A percentile compares a stretch with the other conserved stretches of the same genome.
These are phyloP conservation scores for Lignosus rhinocerotis DNA, from an alignment of 1,284 basidiomycete species.

Conservation along the genomic window DNA sequence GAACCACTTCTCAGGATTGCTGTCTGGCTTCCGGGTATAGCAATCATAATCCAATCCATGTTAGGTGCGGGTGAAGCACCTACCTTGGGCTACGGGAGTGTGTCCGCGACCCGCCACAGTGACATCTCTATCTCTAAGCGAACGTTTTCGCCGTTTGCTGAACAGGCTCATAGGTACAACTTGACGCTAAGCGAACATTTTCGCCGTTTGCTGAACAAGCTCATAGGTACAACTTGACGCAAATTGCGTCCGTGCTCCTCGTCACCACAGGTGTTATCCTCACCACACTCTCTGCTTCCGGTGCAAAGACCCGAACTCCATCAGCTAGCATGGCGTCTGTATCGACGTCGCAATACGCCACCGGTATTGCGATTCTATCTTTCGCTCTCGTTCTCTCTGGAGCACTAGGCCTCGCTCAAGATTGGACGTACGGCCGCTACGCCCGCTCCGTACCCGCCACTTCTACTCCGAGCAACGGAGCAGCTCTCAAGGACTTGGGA, in stretches of 20 bases:
- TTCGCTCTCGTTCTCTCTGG: slow-evolving; percentile 82
- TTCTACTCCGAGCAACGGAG: background rate
- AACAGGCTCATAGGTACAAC: slow-evolving; percentile 58
- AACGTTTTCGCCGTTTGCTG: background rate
- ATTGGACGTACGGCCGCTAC: slow-evolving; percentile 75
- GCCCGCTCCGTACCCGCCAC: slow-evolving; percentile 35
- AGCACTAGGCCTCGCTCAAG: slow-evolving; percentile 85
- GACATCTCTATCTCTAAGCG: too few species aligned
- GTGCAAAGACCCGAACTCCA: slow-evolving; percentile 17
- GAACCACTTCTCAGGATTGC: too few species aligned
- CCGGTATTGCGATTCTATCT: slow-evolving; percentile 74
- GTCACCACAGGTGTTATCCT: slow-evolving; percentile 84
- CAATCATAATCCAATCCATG: too few species aligned
- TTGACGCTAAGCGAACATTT: slow-evolving; percentile 33
- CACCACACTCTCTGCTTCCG: slow-evolving; percentile 77
- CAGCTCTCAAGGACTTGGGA: background rate
- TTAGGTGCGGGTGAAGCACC: too few species aligned
- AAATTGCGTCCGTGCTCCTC: slow-evolving; percentile 73
- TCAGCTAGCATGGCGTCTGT: background rate
- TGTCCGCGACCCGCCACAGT: too few species aligned
- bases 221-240: slow-evolving; percentile 64
- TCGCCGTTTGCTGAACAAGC: background rate
- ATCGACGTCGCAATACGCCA: slow-evolving; percentile 51
- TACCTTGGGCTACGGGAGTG: too few species aligned
- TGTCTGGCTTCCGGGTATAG: too few species aligned